Base-by-base conservation (phyloP, 129 eudicot species). In the Centrapalus pauciflorus region DNA sequence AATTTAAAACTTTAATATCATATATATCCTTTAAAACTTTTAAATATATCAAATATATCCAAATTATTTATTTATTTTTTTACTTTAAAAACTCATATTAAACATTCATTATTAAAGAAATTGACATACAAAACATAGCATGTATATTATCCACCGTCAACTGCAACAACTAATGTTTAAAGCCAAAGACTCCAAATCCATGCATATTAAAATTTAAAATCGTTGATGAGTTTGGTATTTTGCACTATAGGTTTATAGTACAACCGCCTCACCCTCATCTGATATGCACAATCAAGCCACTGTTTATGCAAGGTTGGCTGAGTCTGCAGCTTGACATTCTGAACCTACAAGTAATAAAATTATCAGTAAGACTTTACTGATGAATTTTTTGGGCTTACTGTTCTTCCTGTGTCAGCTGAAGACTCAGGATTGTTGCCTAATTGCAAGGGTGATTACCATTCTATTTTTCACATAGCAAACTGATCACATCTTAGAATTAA, bases 321-420 rank as follows among this genome's bases (percentile, higher is more conserved):
- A 86, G 79, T 72, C 91, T 13, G 41, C 86, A 34, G 60, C 95
- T 70, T 55, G 67, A 27, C 59, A 34, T 17, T 49, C 70, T 71
- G 76, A 57, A 58, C 48, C 80, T 40, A 55, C 43, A 25, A 80
- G 14, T 49, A 79, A 54, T 70, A 84, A 74, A 55, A 73, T 66
- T 67, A 69, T 74, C 23, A 52, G 50, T 41, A n/a, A n/a, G 75
- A 77, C 68, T 75, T 74, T 64, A 84, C 80, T 45, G 96, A 84
- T 80, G 86, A 80, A 33, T n/a, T n/a, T n/a, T 85, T 92, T 68
- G 98, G 96, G 41, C 81, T 85, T 46, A 62, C 78, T 41, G 86
- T 88, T 64, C 92, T 88, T 76, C 96, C 98, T 57, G 85, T 93
- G 56, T 93, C 98, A 20, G 98, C 98, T 46, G 83, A 88, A 78